Conservation (phyloP, 164 flowering plant genomes). For the Vitis rotundifolia region DNA sequence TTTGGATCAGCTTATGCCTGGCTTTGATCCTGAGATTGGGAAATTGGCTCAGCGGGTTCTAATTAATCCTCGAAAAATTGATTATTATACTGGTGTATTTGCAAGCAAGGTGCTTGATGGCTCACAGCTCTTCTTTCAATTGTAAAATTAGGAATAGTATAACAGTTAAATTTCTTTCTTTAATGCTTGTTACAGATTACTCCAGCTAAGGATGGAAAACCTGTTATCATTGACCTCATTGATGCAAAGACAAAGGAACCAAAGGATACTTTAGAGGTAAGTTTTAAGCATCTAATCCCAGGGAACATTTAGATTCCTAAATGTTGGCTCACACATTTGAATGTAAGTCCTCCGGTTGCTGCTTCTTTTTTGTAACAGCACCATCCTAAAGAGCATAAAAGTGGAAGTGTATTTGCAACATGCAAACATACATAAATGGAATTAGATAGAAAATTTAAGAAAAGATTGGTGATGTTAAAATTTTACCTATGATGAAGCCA, state of each 20-base stretch:
- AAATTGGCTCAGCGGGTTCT: conserved; percentile 94
- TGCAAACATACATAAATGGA: too few relatives aligned
- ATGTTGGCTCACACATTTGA: too few relatives aligned
- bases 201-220: conserved; percentile 98
- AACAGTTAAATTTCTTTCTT: neutral
- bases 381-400: too few relatives aligned
- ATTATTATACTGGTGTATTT: conserved; percentile 91
- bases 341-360: too few relatives aligned
- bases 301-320: too few relatives aligned
- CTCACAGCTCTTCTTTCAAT: neutral
- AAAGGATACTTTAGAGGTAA: conserved; percentile 91
- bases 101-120: conserved; percentile 72
- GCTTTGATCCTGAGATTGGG: conserved; percentile 98
- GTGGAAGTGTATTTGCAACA: too few relatives aligned
- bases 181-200: conserved; percentile 56
- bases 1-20: conserved; percentile 97
- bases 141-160: too few relatives aligned
- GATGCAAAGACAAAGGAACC: conserved; percentile 97
- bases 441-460: too few relatives aligned
- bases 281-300: neutral
- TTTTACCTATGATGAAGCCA: too few relatives aligned
- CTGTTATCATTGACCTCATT: conserved; percentile 89
- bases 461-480: too few relatives aligned
- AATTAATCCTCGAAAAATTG: conserved; percentile 92
- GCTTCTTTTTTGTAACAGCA: too few relatives aligned